These are phyloP conservation scores for Rhizopus sp. DNA, from an alignment of 371 early-diverging fungal genomes.

Conservation along the genomic window DNA sequence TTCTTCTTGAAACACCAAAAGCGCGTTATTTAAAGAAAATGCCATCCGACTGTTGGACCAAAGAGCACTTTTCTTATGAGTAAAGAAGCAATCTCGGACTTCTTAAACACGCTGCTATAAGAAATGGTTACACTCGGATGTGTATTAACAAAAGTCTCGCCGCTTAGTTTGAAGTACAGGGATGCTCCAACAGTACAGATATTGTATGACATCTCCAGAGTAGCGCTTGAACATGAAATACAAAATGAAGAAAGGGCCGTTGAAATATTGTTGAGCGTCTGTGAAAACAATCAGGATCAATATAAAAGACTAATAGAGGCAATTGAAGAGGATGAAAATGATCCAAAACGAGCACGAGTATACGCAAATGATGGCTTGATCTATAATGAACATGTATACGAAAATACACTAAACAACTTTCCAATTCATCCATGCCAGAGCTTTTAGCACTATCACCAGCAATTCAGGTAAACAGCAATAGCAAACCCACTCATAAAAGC, in stretches of 20 bases:
- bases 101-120: constrained; percentile 13
- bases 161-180: constrained; percentile 19
- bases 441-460: constrained; percentile 12
- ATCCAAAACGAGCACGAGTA: constrained; percentile 1
- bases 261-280: too few species aligned
- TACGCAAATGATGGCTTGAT: constrained; percentile 19
- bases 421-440: constrained; percentile 12
- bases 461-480: constrained; percentile 14
- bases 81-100: not conserved
- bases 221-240: constrained; percentile 19
- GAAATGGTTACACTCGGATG: constrained; percentile 19
- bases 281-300: constrained; percentile 15
- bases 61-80: not conserved
- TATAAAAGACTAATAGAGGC: constrained; percentile 18
- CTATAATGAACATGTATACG: constrained; percentile 18
- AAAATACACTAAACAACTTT: constrained; percentile 13
- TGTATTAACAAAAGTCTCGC: constrained; percentile 15
- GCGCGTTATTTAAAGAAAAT: constrained; percentile 5
- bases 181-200: constrained; percentile 20
- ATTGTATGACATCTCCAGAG: constrained; percentile 15
- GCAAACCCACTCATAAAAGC: constrained; percentile 8
- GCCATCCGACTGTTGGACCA: too few species aligned
- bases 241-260: constrained; percentile 14
- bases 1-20: constrained; percentile 14
- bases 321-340: constrained; percentile 5